A percentile compares a stretch with the other conserved stretches of the same genome.
Conservation (phyloP, 352 stramenopile genomes). For the Phytophthora citricola region DNA sequence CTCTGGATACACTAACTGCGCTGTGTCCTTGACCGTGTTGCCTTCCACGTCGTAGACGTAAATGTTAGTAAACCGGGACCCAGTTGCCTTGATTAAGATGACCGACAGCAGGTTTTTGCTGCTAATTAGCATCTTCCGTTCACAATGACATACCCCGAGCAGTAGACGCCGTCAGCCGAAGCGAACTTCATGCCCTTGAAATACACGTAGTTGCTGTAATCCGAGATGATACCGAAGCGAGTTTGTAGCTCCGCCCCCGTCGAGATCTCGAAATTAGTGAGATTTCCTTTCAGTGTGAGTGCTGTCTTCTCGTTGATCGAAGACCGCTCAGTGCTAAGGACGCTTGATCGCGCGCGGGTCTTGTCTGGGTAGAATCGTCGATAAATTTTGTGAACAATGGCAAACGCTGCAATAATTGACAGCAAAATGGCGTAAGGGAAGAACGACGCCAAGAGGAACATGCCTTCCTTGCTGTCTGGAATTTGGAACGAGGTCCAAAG, state of each 20-base stretch:
- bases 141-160: slow-evolving; percentile 49
- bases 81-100: slow-evolving; percentile 37
- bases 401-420: slow-evolving; percentile 25
- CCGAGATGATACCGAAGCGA: slow-evolving; percentile 44
- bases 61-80: slow-evolving; percentile 31
- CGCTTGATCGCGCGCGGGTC: slow-evolving; percentile 10
- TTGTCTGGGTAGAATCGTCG: slow-evolving; percentile 29
- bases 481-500: slow-evolving; percentile 37
- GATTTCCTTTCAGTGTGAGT: slow-evolving; percentile 17
- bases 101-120: slow-evolving; percentile 38
- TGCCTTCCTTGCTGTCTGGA: slow-evolving; percentile 8
- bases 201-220: slow-evolving; percentile 48
- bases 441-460: slow-evolving; percentile 24
- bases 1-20: slow-evolving; percentile 22
- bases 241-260: slow-evolving; percentile 37
- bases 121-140: slow-evolving; percentile 43
- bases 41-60: slow-evolving; percentile 53
- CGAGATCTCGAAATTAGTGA: slow-evolving; percentile 45
- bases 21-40: slow-evolving; percentile 42
- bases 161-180: slow-evolving; percentile 46
- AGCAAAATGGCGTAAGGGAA: slow-evolving; percentile 30
- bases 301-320: slow-evolving; percentile 24
- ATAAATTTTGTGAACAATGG: slow-evolving; percentile 36
- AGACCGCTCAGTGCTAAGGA: slow-evolving; percentile 15
- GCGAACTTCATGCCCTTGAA: slow-evolving; percentile 56